Evolutionary conservation across 441 rosid species (phyloP), one percentile per base, ranked within the genome.

Genomic region (Pelargonium fulgidum): DNA sequence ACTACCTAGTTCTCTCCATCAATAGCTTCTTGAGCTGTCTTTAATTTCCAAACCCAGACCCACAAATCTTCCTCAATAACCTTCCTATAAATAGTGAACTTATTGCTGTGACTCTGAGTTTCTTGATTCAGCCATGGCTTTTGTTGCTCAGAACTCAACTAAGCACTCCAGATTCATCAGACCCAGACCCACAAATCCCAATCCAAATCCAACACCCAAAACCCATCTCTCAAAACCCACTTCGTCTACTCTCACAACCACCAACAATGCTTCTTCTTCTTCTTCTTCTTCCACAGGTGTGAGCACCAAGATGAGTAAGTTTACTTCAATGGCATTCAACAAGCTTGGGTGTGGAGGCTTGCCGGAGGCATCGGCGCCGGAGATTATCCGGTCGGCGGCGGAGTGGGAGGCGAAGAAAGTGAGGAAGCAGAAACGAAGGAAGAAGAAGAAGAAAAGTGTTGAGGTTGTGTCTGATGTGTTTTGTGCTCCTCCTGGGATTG

Each of bases 401-500:
- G n/a, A n/a, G n/a, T n/a, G n/a, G n/a, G n/a, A n/a, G n/a, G n/a
- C n/a, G n/a, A n/a, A n/a, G n/a, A n/a, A n/a, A n/a, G n/a, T n/a
- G n/a, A n/a, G n/a, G n/a, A n/a, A n/a, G n/a, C n/a, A n/a, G n/a
- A n/a, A n/a, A n/a, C n/a, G n/a, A n/a, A n/a, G n/a, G n/a, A n/a
- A n/a, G n/a, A n/a, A n/a, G n/a, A n/a, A n/a, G n/a, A n/a, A n/a
- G n/a, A n/a, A n/a, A n/a, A n/a, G n/a, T n/a, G n/a, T n/a, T n/a
- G n/a, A 7, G 3, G 54, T 48, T 48, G 54, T 48, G 11, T 48
- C 54, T 12, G 54, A 48, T 48, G 54, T 48, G 54, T 48, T 48
- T 12, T 48, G 54, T 48, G 54, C 54, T 48, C 54, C 54, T 48
- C 54, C 54, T 48, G 54, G 54, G 0, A 48, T 48, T 48, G 54